phyloP scores from a whole-genome alignment of 176 grass and related monocot species.

The Bolboschoenus planiculmis region DNA sequence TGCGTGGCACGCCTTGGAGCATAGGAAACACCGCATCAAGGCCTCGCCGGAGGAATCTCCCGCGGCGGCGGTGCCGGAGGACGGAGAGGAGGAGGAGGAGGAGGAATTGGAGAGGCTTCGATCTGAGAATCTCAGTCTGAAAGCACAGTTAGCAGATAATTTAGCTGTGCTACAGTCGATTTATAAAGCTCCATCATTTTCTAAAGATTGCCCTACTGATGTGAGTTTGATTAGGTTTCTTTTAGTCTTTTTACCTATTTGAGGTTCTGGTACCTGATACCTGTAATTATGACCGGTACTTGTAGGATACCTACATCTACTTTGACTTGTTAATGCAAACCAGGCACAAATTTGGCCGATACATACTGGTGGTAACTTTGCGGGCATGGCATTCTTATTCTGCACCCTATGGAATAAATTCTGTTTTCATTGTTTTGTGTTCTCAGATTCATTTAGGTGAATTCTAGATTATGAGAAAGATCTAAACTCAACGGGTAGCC shows the following conservation, averaged over 20 bases:
- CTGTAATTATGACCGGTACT: background rate
- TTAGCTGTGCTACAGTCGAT: slow-evolving; percentile 19
- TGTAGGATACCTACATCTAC: background rate
- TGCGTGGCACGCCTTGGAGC: slow-evolving; percentile 25
- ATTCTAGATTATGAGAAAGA: background rate
- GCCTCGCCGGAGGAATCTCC: background rate
- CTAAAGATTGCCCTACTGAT: slow-evolving; percentile 66
- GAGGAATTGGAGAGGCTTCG: slow-evolving; percentile 6
- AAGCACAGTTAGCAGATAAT: slow-evolving; percentile 6
- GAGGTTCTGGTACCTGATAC: background rate
- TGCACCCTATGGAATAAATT: background rate
- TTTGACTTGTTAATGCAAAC: background rate
- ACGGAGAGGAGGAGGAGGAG: slow-evolving; percentile 14
- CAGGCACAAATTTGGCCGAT: background rate
- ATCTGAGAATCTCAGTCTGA: slow-evolving; percentile 21
- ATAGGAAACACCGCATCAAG: background rate
- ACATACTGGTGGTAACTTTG: background rate
- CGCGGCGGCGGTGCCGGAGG: background rate
- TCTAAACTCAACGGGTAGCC: background rate
- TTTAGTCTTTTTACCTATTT: background rate
- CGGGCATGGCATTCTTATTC: background rate
- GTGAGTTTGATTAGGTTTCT: slow-evolving; percentile 30
- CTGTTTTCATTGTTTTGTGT: background rate
- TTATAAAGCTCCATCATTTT: slow-evolving; percentile 38
- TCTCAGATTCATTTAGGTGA: background rate